Evolutionary conservation across 2,329 filamentous ascomycete genomes (phyloP).

Genomic region (Pseudogymnoascus pannorum): DNA sequence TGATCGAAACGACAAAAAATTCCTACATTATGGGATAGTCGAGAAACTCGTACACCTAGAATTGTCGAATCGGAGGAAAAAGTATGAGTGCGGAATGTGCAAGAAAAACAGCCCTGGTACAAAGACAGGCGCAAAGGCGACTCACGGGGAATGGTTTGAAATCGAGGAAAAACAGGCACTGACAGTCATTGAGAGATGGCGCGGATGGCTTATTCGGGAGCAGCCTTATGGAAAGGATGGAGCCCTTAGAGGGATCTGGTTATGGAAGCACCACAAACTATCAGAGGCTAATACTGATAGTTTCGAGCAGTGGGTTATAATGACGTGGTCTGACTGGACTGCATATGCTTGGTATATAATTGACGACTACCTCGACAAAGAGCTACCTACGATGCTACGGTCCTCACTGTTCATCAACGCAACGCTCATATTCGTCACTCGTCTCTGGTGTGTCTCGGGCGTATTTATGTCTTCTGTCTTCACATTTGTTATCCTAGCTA

Average conservation of each 20-base stretch:
- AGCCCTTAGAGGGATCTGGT: background rate
- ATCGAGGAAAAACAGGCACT: conserved; percentile 2
- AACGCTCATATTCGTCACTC: background rate
- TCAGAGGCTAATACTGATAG: background rate
- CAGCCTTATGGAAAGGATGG: background rate
- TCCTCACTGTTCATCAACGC: background rate
- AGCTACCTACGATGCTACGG: background rate
- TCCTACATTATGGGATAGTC: conserved; percentile 11
- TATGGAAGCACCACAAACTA: background rate
- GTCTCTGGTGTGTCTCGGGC: background rate
- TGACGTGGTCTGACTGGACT: background rate
- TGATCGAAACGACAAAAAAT: conserved; percentile 4
- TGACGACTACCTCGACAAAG: background rate
- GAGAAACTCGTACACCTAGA: conserved; percentile 11
- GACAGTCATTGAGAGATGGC: conserved; percentile 12
- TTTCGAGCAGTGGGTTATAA: background rate
- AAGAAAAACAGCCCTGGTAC: background rate
- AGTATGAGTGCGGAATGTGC: conserved; percentile 10
- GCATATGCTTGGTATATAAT: background rate
- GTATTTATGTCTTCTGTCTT: background rate
- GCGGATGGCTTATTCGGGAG: conserved; percentile 10
- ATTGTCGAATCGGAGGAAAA: background rate
- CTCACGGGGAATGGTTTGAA: conserved; percentile 12
- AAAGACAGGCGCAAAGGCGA: background rate
- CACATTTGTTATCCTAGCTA: background rate